phyloP scores from a whole-genome alignment of 2,329 filamentous ascomycete species.

The Claviceps quebecensis region DNA sequence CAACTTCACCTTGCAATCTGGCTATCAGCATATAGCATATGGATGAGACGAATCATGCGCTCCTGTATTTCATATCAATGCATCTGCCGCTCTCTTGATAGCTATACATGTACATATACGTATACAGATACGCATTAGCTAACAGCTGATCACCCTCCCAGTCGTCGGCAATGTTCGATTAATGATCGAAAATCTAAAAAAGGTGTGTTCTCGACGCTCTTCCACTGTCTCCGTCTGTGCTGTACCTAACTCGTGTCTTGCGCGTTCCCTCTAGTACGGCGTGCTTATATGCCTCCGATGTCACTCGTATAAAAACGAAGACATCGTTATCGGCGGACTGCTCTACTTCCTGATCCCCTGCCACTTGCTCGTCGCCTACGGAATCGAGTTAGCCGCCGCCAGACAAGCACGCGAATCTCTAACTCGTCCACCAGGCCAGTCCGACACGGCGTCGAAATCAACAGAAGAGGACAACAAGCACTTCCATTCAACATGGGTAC shows the following conservation, averaged over 20 bases:
- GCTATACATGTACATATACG: no score
- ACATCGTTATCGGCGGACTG: conserved; percentile 59
- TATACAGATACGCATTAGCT: no score
- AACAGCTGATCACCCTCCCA: conserved; percentile 18
- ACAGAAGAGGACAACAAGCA: conserved; percentile 47
- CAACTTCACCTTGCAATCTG: no score
- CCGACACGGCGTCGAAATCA: conserved; percentile 28
- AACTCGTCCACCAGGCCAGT: conserved; percentile 27
- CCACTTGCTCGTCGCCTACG: conserved; percentile 78
- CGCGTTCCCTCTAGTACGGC: conserved; percentile 53
- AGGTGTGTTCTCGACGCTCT: conserved; percentile 36
- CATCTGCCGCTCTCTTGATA: no score
- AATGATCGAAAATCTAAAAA: conserved; percentile 94
- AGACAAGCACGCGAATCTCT: conserved; percentile 59
- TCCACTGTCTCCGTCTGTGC: not conserved
- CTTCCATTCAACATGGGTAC: conserved; percentile 65
- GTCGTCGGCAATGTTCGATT: conserved; percentile 87
- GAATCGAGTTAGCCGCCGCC: conserved; percentile 76
- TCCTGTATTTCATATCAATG: no score
- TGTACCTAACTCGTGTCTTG: not conserved
- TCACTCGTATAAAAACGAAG: conserved; percentile 71
- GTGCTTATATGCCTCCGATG: conserved; percentile 85
- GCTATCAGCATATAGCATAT: no score
- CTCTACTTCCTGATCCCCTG: conserved; percentile 82
- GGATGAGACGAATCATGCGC: no score